Base-by-base conservation (phyloP, 495 filamentous ascomycete species). In the Elasticomyces elasticus region DNA sequence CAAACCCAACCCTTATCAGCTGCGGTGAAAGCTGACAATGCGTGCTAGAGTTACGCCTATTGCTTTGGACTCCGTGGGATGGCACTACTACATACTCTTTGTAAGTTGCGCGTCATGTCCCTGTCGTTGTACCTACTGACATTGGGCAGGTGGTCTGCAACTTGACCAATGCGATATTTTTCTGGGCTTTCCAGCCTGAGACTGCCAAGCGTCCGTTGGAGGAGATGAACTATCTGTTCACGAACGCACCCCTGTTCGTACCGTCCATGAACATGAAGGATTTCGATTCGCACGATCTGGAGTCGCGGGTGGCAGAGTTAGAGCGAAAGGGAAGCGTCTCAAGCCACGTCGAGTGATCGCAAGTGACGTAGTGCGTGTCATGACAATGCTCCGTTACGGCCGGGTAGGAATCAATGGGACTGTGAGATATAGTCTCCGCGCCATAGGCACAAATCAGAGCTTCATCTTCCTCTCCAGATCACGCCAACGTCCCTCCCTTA, bases 161-260 rank as follows among this genome's bases (percentile, higher is more conserved):
- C 51, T 60, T 71, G 25, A 73, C 76, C 31, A 78, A 86, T 62
- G 82, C 82, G 0, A 22, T 84, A 23, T 81, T 80, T 72, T 85
- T 86, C 74, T 84, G 77, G 72, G 65, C 75, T 2, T 52, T 84
- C 30, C 68, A 84, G 31, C 82, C 81, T 0, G 82, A 85, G 71
- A 84, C 82, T 0, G 76, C 74, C 58, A 78, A 77, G 65, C 68
- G 82, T 45, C 81, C 82, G 2, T 73, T 86, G 10, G 80, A 84
- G 58, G 80, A 83, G 64, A 85, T 85, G 82, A 82, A 83, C 58
- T 75, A 77, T 33, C 71, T 87, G 50, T 86, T 85, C 70, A 76
- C 76, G 17, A 76, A 84, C 66, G 80, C 83, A 9, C 82, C 84
- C 9, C 77, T 75, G 70, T 76, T 87, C 59, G 78, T 86, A 3